phyloP scores from a whole-genome alignment of 805 yeast genomes.

The Tetrapisispora phaffii region DNA sequence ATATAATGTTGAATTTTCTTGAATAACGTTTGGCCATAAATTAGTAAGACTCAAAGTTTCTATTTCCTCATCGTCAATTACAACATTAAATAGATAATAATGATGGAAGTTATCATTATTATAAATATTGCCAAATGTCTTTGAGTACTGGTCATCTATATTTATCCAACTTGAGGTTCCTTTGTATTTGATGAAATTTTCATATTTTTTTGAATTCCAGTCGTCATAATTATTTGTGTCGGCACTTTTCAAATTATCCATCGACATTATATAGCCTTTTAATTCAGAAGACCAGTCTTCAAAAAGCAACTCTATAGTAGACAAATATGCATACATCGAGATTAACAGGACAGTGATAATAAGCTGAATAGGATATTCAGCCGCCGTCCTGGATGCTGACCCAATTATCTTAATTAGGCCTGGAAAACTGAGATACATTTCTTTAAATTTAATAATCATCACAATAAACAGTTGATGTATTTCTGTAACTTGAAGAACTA shows the following conservation, averaged over 20 bases:
- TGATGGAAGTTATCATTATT: constrained; percentile 12
- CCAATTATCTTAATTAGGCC: constrained; percentile 25
- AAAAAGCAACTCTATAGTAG: constrained; percentile 58
- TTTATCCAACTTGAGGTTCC: constrained; percentile 14
- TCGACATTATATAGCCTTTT: constrained; percentile 31
- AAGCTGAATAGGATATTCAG: constrained; percentile 82
- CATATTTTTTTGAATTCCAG: constrained; percentile 17
- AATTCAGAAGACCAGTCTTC: constrained; percentile 31
- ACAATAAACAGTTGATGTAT: not conserved
- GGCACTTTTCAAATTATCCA: not conserved
- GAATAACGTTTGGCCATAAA: constrained; percentile 1
- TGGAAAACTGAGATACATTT: constrained; percentile 14
- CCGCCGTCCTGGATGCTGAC: constrained; percentile 43
- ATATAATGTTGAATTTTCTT: constrained; percentile 1
- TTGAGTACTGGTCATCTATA: constrained; percentile 15
- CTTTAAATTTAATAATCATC: not conserved
- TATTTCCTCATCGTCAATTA: constrained; percentile 12
- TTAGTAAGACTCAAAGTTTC: not conserved
- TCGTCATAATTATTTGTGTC: not conserved
- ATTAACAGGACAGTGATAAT: constrained; percentile 60
- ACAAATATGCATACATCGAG: constrained; percentile 72
- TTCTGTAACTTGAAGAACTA: too few species aligned
- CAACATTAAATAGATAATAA: constrained; percentile 23
- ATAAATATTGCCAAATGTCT: constrained; percentile 5
- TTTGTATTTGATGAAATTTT: constrained; percentile 18